Base-by-base conservation (phyloP, 2,329 filamentous ascomycete genomes). In the Apiospora malaysiana region DNA sequence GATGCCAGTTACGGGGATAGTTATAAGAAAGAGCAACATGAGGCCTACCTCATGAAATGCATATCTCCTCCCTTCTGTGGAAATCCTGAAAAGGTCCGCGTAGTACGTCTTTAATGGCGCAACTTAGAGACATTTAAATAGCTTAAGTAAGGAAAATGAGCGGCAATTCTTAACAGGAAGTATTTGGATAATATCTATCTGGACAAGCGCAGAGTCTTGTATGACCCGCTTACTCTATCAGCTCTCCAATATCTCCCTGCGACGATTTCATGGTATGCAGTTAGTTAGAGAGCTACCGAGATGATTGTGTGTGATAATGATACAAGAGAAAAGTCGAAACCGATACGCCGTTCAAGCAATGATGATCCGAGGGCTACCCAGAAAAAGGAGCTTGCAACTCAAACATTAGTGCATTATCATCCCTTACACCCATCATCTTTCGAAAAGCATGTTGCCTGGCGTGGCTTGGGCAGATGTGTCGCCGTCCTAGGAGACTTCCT, bases 401-500 rank as follows among this genome's bases (percentile, higher is more conserved):
- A 18, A 18, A 27, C 37, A 16, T 21, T n/a, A 4, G 16, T 3
- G 32, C 27, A 9, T 37, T n/a, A 5, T 59, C 2, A 0, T 27
- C 27, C 4, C 12, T 2, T 18, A n/a, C 14, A 18, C 51, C 18
- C 51, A 12, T n/a, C 32, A 8, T 23, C 32, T 40, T 40, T 40
- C 8, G 1, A 40, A 9, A 1, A 40, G 32, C 9, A 32, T 18
- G 9, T n/a, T n/a, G 32, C 21, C 32, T 63, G 32, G 56, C 18
- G 18, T 14, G 56, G 27, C 32, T 40, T 63, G 32, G 18, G 21
- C 32, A 63, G 32, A 40, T 32, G 9, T 63, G 18, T n/a, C 32
- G 56, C 40, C 56, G 56, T 76, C 68, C 73, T 79, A 88, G 27
- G 81, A 80, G 69, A 89, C 86, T 78, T 90, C 87, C 74, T 89